phyloP scores from a whole-genome alignment of 176 grass and related monocot species.

The Rhynchospora tenuis region DNA sequence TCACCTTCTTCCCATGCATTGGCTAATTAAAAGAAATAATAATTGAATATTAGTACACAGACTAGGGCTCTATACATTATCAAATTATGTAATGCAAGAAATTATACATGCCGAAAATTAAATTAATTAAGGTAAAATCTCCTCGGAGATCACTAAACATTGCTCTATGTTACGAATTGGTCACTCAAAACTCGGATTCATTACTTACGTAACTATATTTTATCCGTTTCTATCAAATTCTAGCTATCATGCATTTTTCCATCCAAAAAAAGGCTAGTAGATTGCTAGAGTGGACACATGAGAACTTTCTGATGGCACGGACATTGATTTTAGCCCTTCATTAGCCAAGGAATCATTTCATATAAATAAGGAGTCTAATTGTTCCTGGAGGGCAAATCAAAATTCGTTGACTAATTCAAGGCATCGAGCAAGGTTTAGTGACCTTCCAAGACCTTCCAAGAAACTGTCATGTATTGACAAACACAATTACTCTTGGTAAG shows the following conservation, averaged over 20 bases:
- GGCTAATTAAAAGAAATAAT: slow-evolving; percentile 37
- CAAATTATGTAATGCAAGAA: background rate
- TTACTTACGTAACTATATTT: no score
- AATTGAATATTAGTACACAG: background rate
- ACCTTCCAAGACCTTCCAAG: background rate
- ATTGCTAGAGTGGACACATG: background rate
- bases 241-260: no score
- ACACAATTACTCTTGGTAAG: background rate
- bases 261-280: no score
- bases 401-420: background rate
- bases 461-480: background rate
- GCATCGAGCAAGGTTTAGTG: background rate
- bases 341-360: background rate
- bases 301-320: no score
- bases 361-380: background rate
- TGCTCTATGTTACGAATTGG: no score
- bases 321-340: background rate
- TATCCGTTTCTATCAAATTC: no score
- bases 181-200: no score
- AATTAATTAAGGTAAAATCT: background rate
- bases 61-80: background rate
- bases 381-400: background rate
- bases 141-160: no score
- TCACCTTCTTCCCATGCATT: slow-evolving; percentile 98
- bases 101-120: background rate